A percentile compares a stretch with the other conserved stretches of the same genome.
Conservation (phyloP, 257 asterid genomes). For the Scutellaria barbata region DNA sequence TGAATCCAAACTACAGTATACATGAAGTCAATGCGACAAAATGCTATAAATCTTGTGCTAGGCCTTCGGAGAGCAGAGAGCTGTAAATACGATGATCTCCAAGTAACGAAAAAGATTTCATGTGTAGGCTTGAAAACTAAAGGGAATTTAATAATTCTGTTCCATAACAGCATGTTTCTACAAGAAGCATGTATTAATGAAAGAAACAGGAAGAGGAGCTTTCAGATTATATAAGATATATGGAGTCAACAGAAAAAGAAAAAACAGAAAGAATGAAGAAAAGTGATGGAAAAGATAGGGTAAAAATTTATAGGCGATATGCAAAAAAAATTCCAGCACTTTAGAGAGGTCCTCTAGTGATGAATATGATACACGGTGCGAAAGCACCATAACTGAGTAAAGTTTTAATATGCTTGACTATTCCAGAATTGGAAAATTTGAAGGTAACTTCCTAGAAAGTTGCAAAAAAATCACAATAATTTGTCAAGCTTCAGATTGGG, state of each 20-base stretch:
- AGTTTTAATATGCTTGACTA: constrained; percentile 8
- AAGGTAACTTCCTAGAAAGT: constrained; percentile 17
- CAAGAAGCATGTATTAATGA: constrained; percentile 7
- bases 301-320: background rate
- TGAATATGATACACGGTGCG: constrained; percentile 10
- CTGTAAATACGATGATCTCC: constrained; percentile 17
- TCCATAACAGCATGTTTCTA: background rate
- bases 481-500: constrained; percentile 12
- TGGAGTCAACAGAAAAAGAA: background rate
- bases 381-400: constrained; percentile 8
- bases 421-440: background rate
- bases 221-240: background rate
- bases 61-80: constrained; percentile 28
- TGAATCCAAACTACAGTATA: constrained; percentile 5
- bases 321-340: constrained; percentile 3
- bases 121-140: background rate
- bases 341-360: constrained; percentile 18
- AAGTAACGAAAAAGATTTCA: background rate
- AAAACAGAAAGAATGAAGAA: background rate
- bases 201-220: constrained; percentile 9
- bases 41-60: constrained; percentile 2
- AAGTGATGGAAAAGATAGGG: constrained; percentile 3
- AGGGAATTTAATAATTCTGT: background rate
- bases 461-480: constrained; percentile 23
- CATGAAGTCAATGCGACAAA: constrained; percentile 22